A percentile compares a stretch with the other conserved stretches of the same genome.
Conservation (phyloP, 768 basidiomycete species). For the Boletus subparvulus region DNA sequence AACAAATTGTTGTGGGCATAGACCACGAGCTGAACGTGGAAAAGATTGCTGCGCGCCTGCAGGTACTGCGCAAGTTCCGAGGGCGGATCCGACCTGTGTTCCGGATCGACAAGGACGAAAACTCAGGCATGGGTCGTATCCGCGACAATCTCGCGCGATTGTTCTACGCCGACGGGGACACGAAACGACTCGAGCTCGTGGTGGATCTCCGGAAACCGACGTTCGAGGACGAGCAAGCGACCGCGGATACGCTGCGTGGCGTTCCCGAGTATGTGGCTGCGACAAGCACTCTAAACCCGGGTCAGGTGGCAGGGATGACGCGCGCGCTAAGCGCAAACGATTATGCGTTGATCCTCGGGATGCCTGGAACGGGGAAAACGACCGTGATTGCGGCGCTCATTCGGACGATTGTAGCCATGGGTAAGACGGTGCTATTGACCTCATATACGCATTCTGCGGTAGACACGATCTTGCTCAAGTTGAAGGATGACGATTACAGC, state of each 20-base stretch:
- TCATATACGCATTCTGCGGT: constrained; percentile 98
- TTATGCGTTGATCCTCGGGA: constrained; percentile 90
- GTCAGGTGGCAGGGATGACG: constrained; percentile 69
- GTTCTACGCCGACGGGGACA: constrained; percentile 79
- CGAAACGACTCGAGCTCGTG: constrained; percentile 63
- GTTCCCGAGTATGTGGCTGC: constrained; percentile 32
- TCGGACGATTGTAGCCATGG: constrained; percentile 68
- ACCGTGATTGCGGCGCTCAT: constrained; percentile 92
- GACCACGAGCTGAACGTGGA: constrained; percentile 70
- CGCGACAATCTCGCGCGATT: constrained; percentile 87
- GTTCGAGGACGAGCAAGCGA: constrained; percentile 47
- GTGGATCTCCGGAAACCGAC: constrained; percentile 76
- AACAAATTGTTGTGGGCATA: constrained; percentile 70
- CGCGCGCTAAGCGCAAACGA: constrained; percentile 80
- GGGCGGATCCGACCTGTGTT: constrained; percentile 44
- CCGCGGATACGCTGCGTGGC: constrained; percentile 8
- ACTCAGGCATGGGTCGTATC: constrained; percentile 85
- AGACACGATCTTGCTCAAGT: constrained; percentile 90
- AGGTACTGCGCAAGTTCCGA: constrained; percentile 18
- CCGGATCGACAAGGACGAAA: constrained; percentile 92
- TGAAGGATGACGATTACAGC: constrained; percentile 64
- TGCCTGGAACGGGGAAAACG: constrained; percentile 99
- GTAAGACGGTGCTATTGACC: constrained; percentile 85
- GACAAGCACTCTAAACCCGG: constrained; percentile 56
- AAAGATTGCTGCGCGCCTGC: constrained; percentile 44